Percentiles rank a stretch among this genome's conserved stretches.
Evolutionary conservation across 2,329 filamentous ascomycete genomes (phyloP).

Genomic region (Hypoxylon sp.): DNA sequence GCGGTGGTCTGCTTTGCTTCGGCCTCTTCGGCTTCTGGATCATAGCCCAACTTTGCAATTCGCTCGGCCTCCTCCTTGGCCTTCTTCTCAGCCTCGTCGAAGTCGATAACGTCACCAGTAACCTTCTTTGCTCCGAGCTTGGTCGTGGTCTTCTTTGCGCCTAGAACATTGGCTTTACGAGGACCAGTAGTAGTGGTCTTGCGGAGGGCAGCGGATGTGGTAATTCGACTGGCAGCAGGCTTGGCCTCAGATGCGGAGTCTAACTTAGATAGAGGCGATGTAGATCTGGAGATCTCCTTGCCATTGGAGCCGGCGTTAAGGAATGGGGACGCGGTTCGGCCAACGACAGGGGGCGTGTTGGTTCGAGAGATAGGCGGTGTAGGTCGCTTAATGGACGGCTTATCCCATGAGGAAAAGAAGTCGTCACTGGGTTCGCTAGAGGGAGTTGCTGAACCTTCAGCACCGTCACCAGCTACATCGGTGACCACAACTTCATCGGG

Average conservation of each 20-base stretch:
- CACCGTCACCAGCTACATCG: constrained; percentile 72
- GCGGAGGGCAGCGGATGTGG: constrained; percentile 84
- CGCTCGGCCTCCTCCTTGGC: constrained; percentile 97
- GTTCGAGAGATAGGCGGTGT: constrained; percentile 94
- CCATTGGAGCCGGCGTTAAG: constrained; percentile 81
- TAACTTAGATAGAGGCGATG: constrained; percentile 82
- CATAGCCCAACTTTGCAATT: constrained; percentile 94
- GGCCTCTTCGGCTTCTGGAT: constrained; percentile 85
- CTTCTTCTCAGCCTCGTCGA: constrained; percentile 96
- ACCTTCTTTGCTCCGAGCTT: constrained; percentile 97
- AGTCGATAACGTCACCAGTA: constrained; percentile 85
- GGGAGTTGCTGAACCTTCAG: constrained; percentile 80
- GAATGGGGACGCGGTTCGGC: constrained; percentile 91
- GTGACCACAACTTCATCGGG: constrained; percentile 88
- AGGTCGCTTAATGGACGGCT: constrained; percentile 95
- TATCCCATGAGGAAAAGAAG: constrained; percentile 99
- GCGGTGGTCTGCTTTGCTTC: constrained; percentile 60
- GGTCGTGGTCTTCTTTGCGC: constrained; percentile 82
- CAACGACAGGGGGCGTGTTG: constrained; percentile 84
- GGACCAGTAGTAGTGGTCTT: constrained; percentile 78
- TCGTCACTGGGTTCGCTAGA: constrained; percentile 87
- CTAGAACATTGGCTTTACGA: constrained; percentile 88
- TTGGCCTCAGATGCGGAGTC: constrained; percentile 69
- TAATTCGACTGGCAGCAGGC: constrained; percentile 78
- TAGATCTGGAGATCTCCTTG: constrained; percentile 80